Conservation (phyloP, 306 rosid species). For the Boehmeria nivea region DNA sequence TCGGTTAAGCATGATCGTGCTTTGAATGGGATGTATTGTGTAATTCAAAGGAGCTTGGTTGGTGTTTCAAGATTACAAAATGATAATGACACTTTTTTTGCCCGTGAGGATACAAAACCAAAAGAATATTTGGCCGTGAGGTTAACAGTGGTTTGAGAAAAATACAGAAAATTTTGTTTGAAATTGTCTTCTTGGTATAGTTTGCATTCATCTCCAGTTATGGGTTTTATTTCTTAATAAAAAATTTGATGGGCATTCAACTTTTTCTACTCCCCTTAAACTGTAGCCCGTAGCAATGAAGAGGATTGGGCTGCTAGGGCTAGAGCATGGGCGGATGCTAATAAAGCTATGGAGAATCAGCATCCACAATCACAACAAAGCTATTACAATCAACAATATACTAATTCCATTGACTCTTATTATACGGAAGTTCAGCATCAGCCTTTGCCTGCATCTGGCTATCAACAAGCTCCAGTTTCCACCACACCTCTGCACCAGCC, state of each 20-base stretch:
- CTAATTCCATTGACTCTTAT: conserved; percentile 42
- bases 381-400: conserved; percentile 69
- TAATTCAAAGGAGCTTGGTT: no score
- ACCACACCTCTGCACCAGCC: conserved; percentile 41
- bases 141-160: background rate
- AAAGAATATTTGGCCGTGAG: no score
- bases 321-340: conserved; percentile 97
- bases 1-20: background rate
- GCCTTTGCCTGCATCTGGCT: conserved; percentile 46
- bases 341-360: conserved; percentile 64
- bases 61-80: no score
- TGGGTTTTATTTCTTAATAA: no score
- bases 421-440: conserved; percentile 59
- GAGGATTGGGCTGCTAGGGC: conserved; percentile 99
- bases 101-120: no score
- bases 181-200: no score
- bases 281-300: conserved; percentile 45
- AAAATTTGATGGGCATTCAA: no score
- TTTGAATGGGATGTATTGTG: no score
- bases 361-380: conserved; percentile 62
- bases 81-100: no score
- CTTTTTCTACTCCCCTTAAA: background rate
- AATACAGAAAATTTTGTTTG: no score
- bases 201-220: no score
- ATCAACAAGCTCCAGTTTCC: conserved; percentile 64